Base-by-base conservation (phyloP, 2,329 filamentous ascomycete species). In the Pseudogymnoascus sp. region DNA sequence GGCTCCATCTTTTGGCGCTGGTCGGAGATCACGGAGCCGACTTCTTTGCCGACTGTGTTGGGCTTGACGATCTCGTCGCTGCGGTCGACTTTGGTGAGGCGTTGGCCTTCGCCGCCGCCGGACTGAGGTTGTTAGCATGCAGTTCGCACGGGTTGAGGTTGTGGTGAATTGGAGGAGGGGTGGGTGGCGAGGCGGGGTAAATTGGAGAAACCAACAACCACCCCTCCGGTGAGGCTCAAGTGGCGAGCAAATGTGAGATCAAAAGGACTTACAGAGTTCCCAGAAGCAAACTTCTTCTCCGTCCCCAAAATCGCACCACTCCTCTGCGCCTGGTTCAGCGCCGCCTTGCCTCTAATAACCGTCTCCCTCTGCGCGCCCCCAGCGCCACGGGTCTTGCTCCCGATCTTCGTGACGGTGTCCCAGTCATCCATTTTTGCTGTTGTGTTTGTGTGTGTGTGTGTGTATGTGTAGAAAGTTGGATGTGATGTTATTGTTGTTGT, bases 51-150 rank as follows among this genome's bases (percentile, higher is more conserved):
- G 65, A 97, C 83, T 57, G 92, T 96, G 81, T 96, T 96, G 74
- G 92, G 93, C 82, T 96, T 96, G 79, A 98, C 89, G 79, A 97
- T 96, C 76, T 97, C 95, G 82, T 98, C 93, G 76, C 87, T 88
- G 71, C 93, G 93, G 83, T 98, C 95, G 77, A 99, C 93, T 83
- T 98, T 97, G 70, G 95, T 98, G 69, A 98, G 84, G 75, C 91
- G 93, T 80, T 99, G 95, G 71, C 95, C 95, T 79, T 98, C 93
- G 69, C 82, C 73, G 63, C 75, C 45, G 23, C 82, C 67, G 79
- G 80, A 74, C 81, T 82, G 72, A 68, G 81, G 75, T 79, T 83
- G 69, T 63, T 37, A 28, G n/a, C n/a, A n/a, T n/a, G n/a, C n/a
- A n/a, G n/a, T n/a, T n/a, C n/a, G n/a, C n/a, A n/a, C n/a, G 31